Percentiles rank a stretch among this genome's conserved stretches.
phyloP scores from a whole-genome alignment of 495 filamentous ascomycete genomes.

The Terfezia claveryi region DNA sequence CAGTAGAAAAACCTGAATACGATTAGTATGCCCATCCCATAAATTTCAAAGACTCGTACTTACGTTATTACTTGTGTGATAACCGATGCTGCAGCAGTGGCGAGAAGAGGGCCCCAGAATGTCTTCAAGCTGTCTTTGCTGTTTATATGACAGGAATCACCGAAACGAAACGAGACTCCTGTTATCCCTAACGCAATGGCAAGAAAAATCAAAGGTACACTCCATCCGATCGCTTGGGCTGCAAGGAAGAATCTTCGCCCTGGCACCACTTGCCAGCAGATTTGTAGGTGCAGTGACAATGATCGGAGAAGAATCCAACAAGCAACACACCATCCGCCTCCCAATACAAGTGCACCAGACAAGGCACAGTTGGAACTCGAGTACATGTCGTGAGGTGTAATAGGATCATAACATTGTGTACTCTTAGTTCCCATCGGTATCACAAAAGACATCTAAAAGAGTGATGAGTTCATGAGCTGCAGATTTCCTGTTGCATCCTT shows the following conservation, averaged over 20 bases:
- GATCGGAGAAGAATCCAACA: slow-evolving; percentile 79
- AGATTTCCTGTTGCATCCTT: background rate
- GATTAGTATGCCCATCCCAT: background rate
- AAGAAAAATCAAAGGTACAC: slow-evolving; percentile 50
- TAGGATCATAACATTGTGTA: slow-evolving; percentile 58
- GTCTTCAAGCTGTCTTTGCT: slow-evolving; percentile 52
- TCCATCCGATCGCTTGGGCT: slow-evolving; percentile 63
- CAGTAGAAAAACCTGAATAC: slow-evolving; percentile 68
- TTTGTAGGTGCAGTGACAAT: slow-evolving; percentile 83
- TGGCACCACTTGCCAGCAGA: slow-evolving; percentile 86
- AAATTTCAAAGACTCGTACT: slow-evolving; percentile 3
- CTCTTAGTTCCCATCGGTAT: slow-evolving; percentile 67
- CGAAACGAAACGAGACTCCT: slow-evolving; percentile 85
- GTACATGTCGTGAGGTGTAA: slow-evolving; percentile 88
- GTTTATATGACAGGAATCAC: slow-evolving; percentile 79
- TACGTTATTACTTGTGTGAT: slow-evolving; percentile 45
- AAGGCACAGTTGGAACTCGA: slow-evolving; percentile 61
- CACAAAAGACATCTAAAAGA: slow-evolving; percentile 52
- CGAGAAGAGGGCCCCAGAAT: slow-evolving; percentile 79
- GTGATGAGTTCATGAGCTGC: slow-evolving; percentile 15
- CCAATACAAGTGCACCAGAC: slow-evolving; percentile 63
- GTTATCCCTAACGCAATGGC: slow-evolving; percentile 58
- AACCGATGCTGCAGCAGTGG: slow-evolving; percentile 52
- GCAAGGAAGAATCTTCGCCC: slow-evolving; percentile 79
- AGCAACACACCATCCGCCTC: slow-evolving; percentile 61